Evolutionary conservation across 2,329 filamentous ascomycete species (phyloP), one percentile per base, ranked within the genome.

Genomic region (Cryphonectria nitschkei): DNA sequence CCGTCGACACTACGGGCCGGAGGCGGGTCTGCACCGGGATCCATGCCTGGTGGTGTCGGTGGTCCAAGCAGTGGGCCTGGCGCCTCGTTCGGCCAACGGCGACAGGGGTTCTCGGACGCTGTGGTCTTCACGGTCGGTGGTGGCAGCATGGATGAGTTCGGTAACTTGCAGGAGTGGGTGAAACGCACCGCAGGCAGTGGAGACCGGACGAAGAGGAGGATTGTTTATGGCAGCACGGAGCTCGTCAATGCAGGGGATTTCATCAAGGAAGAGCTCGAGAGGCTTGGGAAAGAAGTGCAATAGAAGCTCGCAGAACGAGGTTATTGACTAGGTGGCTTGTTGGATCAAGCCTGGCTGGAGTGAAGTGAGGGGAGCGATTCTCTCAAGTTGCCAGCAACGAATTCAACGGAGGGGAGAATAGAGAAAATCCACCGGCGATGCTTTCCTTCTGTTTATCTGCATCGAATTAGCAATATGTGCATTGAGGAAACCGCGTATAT

Each of bases 91-190:
- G 96, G 95, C 1, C 95, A 98, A 81, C 85, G 94, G 72, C 86
- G 95, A 68, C 95, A 97, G 77, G 94, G 93, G 0, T 98, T 95
- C 81, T 93, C 89, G 65, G 95, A 97, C 77, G 93, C 94, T 0
- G 91, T 97, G 68, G 93, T 97, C n/a, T 97, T 98, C 78, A 95
- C 93, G 0, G 94, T 97, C 3, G 96, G 96, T 4, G 96, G 97
- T 63, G 96, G 96, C 58, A 98, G 94, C 79, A 98, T 99, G 93
- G 96, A 99, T 76, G 96, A 99, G 80, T 99, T 98, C 79, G 95
- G 95, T 29, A 99, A 99, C 81, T 80, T 99, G 79, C 94, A 97
- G 79, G 96, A 98, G 78, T 99, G 96, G 96, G 94, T 95, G 6
- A 90, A 89, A 80, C 87, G 95, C 74, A 94, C 93, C 4, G 85